Evolutionary conservation across 176 grass and related monocot genomes (phyloP).

Genomic region (Echinochloa phyllopogon): DNA sequence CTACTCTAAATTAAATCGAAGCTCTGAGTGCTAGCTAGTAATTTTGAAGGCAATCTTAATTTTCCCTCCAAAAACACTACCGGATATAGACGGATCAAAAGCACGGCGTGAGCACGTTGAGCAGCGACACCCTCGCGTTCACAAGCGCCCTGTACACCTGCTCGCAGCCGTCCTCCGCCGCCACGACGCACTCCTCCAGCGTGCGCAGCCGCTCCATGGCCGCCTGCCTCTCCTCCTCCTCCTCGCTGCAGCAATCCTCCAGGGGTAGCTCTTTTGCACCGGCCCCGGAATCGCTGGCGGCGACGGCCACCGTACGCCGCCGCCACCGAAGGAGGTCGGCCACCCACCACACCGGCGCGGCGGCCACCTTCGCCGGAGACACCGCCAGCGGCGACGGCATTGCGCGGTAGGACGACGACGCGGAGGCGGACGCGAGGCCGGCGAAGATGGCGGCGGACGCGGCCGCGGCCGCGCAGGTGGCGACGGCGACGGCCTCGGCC

Average conservation of each 20-base stretch:
- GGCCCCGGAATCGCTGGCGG: conserved; percentile 1
- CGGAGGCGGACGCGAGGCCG: conserved; percentile 50
- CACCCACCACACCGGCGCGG: conserved; percentile 72
- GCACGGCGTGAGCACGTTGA: conserved; percentile 65
- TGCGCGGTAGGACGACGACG: conserved; percentile 30
- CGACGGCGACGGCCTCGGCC: conserved; percentile 47
- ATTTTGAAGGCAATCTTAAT: background rate
- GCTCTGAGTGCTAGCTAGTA: background rate
- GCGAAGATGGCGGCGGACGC: conserved; percentile 64
- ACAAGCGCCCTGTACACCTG: conserved; percentile 69
- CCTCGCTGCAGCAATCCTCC: conserved; percentile 44
- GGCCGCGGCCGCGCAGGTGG: conserved; percentile 42
- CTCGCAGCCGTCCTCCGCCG: conserved; percentile 61
- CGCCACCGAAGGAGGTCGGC: conserved; percentile 67
- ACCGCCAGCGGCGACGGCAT: conserved; percentile 4
- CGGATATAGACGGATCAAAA: conserved; percentile 43
- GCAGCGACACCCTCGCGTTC: conserved; percentile 66
- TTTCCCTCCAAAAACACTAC: conserved; percentile 6
- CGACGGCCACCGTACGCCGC: conserved; percentile 51
- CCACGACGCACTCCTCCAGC: conserved; percentile 58
- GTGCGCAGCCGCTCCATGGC: conserved; percentile 54
- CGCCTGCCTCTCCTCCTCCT: conserved; percentile 58
- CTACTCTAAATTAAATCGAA: background rate
- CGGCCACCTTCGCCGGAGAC: conserved; percentile 38
- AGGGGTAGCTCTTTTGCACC: background rate